phyloP scores from a whole-genome alignment of 2,329 filamentous ascomycete species.

The Calonectria leucothoes region DNA sequence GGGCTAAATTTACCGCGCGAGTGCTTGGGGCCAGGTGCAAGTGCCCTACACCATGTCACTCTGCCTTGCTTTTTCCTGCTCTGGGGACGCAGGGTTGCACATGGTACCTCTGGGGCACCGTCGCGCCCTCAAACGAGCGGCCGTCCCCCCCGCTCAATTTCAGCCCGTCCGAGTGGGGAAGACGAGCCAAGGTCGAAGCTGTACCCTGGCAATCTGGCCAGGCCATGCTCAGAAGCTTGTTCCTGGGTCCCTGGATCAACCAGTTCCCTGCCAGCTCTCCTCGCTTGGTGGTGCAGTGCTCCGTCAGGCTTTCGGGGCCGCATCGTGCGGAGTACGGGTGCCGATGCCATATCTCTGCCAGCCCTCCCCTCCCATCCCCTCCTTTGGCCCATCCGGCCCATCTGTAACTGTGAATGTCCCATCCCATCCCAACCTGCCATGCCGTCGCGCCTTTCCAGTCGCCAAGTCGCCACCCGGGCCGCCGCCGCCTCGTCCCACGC shows the following conservation, averaged over 20 bases:
- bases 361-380: too few relatives aligned
- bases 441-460: neutral
- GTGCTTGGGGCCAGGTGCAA: neutral
- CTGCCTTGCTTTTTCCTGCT: neutral
- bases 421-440: neutral
- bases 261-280: neutral
- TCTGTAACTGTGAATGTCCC: neutral
- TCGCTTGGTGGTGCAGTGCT: neutral
- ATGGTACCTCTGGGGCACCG: neutral
- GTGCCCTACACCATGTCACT: neutral
- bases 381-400: too few relatives aligned
- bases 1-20: neutral
- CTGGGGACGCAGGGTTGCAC: conserved; percentile 4
- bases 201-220: conserved; percentile 9
- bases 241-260: conserved; percentile 18
- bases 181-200: conserved; percentile 6
- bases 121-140: conserved; percentile 43
- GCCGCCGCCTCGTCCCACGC: neutral
- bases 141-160: conserved; percentile 38
- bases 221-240: conserved; percentile 6
- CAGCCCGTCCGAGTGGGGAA: conserved; percentile 36
- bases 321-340: conserved; percentile 6
- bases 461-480: neutral
- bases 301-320: neutral
- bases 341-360: neutral